Conservation (phyloP, 2,329 filamentous ascomycete genomes). For the Colletotrichum karsti region DNA sequence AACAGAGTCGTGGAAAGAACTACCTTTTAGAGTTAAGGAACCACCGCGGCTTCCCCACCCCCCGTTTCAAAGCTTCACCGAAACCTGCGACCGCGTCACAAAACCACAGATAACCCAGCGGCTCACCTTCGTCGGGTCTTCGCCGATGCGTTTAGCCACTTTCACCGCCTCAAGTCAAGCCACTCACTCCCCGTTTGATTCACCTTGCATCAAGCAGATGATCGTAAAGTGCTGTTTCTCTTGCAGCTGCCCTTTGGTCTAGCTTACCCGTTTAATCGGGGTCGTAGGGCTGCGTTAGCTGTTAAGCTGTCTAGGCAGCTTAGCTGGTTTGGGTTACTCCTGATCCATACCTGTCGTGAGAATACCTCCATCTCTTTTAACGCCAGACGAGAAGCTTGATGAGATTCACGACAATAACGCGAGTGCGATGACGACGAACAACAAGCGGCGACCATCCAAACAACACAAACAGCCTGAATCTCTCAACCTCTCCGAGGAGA, state of each 20-base stretch:
- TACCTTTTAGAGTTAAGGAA: not conserved
- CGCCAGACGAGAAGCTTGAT: no score
- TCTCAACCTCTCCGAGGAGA: no score
- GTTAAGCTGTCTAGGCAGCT: not conserved
- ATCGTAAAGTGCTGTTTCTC: not conserved
- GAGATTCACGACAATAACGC: no score
- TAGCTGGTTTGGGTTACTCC: no score
- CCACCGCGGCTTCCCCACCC: not conserved
- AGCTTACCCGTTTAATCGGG: not conserved
- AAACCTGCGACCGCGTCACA: not conserved
- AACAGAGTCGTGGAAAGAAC: not conserved
- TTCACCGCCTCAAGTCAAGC: not conserved
- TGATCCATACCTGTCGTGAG: no score
- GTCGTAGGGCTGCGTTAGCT: conserved; percentile 1
- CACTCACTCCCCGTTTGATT: not conserved
- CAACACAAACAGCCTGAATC: no score
- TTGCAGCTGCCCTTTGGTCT: not conserved
- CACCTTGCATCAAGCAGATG: not conserved
- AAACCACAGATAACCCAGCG: not conserved
- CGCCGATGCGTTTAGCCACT: not conserved
- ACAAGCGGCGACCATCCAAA: no score
- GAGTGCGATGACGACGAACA: no score
- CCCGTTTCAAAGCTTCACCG: not conserved
- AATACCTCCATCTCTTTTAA: no score
- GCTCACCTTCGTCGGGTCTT: not conserved